phyloP scores from a whole-genome alignment of 2,329 filamentous ascomycete genomes.

The Podosphaera xanthii region DNA sequence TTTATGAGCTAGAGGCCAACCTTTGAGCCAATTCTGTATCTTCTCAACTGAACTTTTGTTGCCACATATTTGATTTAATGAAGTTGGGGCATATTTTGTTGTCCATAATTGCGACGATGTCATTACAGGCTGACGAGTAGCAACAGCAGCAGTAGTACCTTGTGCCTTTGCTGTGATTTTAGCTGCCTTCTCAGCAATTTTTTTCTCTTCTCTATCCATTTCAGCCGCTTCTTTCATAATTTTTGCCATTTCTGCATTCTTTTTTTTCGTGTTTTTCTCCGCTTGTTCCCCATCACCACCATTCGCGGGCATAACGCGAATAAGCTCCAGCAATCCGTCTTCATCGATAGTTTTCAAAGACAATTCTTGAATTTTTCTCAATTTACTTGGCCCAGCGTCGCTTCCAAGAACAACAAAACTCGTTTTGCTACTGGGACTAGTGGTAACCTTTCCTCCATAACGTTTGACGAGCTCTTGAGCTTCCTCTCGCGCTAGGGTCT shows the following conservation, averaged over 20 bases:
- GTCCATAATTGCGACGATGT: slow-evolving; percentile 60
- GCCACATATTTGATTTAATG: slow-evolving; percentile 73
- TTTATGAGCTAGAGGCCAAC: slow-evolving; percentile 59
- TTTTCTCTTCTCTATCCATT: slow-evolving; percentile 64
- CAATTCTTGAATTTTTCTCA: slow-evolving; percentile 60
- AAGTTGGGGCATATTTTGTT: slow-evolving; percentile 77
- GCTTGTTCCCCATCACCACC: slow-evolving; percentile 78
- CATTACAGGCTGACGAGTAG: slow-evolving; percentile 18
- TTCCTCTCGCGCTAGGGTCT: slow-evolving; percentile 62
- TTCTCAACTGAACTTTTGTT: slow-evolving; percentile 83
- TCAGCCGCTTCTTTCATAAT: slow-evolving; percentile 58
- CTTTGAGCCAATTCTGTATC: slow-evolving; percentile 66
- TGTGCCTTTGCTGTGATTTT: slow-evolving; percentile 18
- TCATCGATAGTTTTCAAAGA: slow-evolving; percentile 86
- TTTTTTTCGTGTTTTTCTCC: slow-evolving; percentile 65
- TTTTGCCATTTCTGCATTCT: slow-evolving; percentile 63
- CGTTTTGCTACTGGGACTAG: slow-evolving; percentile 74
- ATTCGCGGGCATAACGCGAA: slow-evolving; percentile 56
- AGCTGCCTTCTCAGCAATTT: slow-evolving; percentile 28
- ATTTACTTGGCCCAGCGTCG: slow-evolving; percentile 83
- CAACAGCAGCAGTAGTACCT: slow-evolving; percentile 18
- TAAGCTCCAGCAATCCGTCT: slow-evolving; percentile 71
- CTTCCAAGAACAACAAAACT: slow-evolving; percentile 77
- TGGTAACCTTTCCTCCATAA: slow-evolving; percentile 79
- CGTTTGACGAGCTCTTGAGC: slow-evolving; percentile 70